Evolutionary conservation across 2,329 filamentous ascomycete genomes (phyloP).

Genomic region (Beauveria caledonica): DNA sequence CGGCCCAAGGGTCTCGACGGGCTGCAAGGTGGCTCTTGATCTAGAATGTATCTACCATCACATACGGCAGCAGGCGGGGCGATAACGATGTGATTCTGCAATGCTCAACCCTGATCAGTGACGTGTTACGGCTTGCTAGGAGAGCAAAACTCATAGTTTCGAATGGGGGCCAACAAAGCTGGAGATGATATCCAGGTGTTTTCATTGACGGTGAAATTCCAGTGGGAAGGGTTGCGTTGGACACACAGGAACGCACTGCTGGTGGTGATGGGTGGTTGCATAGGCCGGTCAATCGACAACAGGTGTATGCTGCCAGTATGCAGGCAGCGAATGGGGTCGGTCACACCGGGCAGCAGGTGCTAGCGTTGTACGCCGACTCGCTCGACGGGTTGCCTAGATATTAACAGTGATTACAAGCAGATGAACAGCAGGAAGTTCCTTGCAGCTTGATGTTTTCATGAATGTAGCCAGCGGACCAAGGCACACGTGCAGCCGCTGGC

Average conservation of each 20-base stretch:
- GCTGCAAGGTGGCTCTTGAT: neutral
- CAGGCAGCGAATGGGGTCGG: too few relatives aligned
- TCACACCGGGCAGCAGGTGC: too few relatives aligned
- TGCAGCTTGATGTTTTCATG: neutral
- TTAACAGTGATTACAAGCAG: too few relatives aligned
- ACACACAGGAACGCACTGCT: too few relatives aligned
- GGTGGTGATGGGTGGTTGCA: too few relatives aligned
- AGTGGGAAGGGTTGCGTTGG: too few relatives aligned
- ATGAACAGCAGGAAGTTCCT: neutral
- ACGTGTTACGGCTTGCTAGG: neutral
- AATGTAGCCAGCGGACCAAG: neutral
- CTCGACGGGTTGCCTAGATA: too few relatives aligned
- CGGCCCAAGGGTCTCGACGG: neutral
- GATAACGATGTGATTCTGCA: constrained; percentile 6
- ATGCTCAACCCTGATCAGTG: neutral
- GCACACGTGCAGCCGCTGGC: neutral
- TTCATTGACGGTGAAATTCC: too few relatives aligned
- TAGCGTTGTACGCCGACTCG: too few relatives aligned
- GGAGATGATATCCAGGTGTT: too few relatives aligned
- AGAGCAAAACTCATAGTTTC: neutral
- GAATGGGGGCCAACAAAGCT: neutral
- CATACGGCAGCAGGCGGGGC: neutral
- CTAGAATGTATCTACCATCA: neutral
- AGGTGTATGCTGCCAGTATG: too few relatives aligned
- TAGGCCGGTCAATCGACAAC: too few relatives aligned